Evolutionary conservation across 202 grass and related monocot species (phyloP).

Genomic region (Cymbopogon flexuosus): DNA sequence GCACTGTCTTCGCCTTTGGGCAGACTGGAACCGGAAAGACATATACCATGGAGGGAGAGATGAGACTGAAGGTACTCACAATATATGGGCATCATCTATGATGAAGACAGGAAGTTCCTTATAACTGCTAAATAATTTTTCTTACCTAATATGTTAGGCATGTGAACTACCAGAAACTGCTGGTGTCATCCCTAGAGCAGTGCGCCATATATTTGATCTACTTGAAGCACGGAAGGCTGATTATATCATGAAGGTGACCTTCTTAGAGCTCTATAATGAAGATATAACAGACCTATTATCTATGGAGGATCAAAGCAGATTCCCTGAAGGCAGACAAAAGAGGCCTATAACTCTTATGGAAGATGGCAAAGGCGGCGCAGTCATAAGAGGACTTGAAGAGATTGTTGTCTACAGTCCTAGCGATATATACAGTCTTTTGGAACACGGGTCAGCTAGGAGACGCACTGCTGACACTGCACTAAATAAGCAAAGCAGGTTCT

Average conservation of each 20-base stretch:
- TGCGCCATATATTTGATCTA: slow-evolving; percentile 67
- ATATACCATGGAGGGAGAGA: slow-evolving; percentile 87
- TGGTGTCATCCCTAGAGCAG: slow-evolving; percentile 86
- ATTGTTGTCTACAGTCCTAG: slow-evolving; percentile 62
- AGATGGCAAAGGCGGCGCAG: slow-evolving; percentile 70
- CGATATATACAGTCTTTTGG: slow-evolving; percentile 66
- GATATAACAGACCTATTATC: slow-evolving; percentile 78
- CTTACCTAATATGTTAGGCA: slow-evolving; percentile 36
- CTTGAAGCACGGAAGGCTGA: slow-evolving; percentile 62
- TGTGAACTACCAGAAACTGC: slow-evolving; percentile 49
- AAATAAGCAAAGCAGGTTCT: slow-evolving; percentile 95
- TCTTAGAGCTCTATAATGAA: slow-evolving; percentile 91
- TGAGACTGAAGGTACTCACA: slow-evolving; percentile 53
- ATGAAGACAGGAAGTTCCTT: background rate
- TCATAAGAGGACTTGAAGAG: slow-evolving; percentile 90
- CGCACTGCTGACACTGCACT: slow-evolving; percentile 65
- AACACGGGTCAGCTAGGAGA: slow-evolving; percentile 70
- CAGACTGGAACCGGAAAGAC: slow-evolving; percentile 93
- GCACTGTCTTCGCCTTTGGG: slow-evolving; percentile 90
- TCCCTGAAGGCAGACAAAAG: slow-evolving; percentile 64
- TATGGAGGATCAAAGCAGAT: slow-evolving; percentile 55
- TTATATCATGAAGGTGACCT: slow-evolving; percentile 81
- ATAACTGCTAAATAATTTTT: slow-evolving; percentile 25
- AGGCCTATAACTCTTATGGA: slow-evolving; percentile 73
- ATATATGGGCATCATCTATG: slow-evolving; percentile 4